Percentiles rank a stretch among this genome's conserved stretches.
Evolutionary conservation across 2,329 filamentous ascomycete genomes (phyloP).

Genomic region (Stachybotrys echinatus): DNA sequence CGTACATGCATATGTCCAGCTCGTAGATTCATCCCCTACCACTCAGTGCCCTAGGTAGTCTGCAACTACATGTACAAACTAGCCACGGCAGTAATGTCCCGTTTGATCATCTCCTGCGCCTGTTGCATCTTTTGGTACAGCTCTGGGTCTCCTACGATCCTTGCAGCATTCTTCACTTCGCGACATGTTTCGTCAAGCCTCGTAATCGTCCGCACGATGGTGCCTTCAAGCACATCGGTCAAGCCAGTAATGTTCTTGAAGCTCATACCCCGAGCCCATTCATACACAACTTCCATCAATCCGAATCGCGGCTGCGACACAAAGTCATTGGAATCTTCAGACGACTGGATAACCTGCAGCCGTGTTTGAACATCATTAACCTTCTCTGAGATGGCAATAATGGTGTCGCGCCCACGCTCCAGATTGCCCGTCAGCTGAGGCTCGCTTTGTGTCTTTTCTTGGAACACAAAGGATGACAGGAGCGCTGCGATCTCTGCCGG

Average conservation of each 20-base stretch:
- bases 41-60: background rate
- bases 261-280: constrained; percentile 96
- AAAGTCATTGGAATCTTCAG: constrained; percentile 91
- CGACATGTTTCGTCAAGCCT: constrained; percentile 92
- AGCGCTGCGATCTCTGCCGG: constrained; percentile 94
- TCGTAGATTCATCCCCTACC: background rate
- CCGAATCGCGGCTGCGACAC: constrained; percentile 83
- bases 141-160: constrained; percentile 90
- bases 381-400: constrained; percentile 86
- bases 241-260: constrained; percentile 97
- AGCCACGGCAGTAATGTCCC: constrained; percentile 88
- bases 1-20: too few relatives aligned
- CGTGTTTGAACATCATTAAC: constrained; percentile 85
- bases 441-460: constrained; percentile 84
- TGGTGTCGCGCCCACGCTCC: constrained; percentile 76
- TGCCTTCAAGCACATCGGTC: constrained; percentile 94
- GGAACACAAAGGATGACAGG: constrained; percentile 92
- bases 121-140: constrained; percentile 95
- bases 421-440: constrained; percentile 79
- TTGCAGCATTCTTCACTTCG: constrained; percentile 94
- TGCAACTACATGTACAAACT: constrained; percentile 70
- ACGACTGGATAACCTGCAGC: constrained; percentile 85
- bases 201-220: constrained; percentile 92
- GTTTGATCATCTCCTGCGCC: constrained; percentile 95
- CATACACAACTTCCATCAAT: constrained; percentile 94